Evolutionary conservation across 2,329 filamentous ascomycete genomes (phyloP).

Genomic region (Hawksworthiomyces lignivorus): DNA sequence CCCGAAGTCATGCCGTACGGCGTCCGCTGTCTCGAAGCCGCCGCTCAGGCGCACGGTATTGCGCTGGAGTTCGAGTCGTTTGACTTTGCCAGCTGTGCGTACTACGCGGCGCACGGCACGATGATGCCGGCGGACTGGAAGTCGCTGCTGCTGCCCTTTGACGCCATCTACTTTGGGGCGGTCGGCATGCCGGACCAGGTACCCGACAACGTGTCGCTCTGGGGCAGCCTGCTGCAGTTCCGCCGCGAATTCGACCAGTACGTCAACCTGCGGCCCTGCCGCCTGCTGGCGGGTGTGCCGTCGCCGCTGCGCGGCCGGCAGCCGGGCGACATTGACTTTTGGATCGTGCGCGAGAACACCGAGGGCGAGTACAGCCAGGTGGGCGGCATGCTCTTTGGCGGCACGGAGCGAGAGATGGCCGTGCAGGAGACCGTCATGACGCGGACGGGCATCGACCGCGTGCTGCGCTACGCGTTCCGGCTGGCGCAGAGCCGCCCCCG

Average conservation of each 20-base stretch:
- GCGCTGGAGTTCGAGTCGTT: slow-evolving; percentile 53
- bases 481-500: slow-evolving; percentile 41
- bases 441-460: slow-evolving; percentile 48
- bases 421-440: slow-evolving; percentile 59
- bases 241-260: slow-evolving; percentile 58
- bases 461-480: slow-evolving; percentile 58
- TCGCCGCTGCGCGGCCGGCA: slow-evolving; percentile 44
- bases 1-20: slow-evolving; percentile 27
- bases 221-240: slow-evolving; percentile 56
- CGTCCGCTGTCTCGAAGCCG: slow-evolving; percentile 26
- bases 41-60: slow-evolving; percentile 42
- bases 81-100: slow-evolving; percentile 57
- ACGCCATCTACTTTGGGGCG: slow-evolving; percentile 25
- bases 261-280: slow-evolving; percentile 56
- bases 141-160: slow-evolving; percentile 35
- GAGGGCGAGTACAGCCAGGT: slow-evolving; percentile 60
- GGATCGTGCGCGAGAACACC: slow-evolving; percentile 58
- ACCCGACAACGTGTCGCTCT: slow-evolving; percentile 59
- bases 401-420: slow-evolving; percentile 49
- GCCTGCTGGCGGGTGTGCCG: slow-evolving; percentile 48
- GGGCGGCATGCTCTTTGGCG: slow-evolving; percentile 51
- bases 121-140: slow-evolving; percentile 57
- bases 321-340: slow-evolving; percentile 53
- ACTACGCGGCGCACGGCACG: slow-evolving; percentile 56
- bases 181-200: slow-evolving; percentile 21